These are phyloP conservation scores for Populus tomentosa DNA, from an alignment of 441 rosid genomes.

Conservation along the genomic window DNA sequence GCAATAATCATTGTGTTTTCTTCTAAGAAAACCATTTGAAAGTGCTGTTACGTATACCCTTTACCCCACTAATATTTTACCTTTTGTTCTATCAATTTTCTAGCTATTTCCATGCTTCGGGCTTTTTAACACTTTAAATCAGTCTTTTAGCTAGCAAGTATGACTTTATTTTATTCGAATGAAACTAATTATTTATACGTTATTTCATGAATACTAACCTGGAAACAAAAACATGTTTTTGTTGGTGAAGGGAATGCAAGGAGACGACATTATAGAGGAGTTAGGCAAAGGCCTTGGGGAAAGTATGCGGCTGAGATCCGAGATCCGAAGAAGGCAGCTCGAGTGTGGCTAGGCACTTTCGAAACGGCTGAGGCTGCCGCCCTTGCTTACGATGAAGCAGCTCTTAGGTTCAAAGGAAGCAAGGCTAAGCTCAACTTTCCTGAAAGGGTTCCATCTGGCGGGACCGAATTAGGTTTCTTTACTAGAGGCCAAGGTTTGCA, in stretches of 20 bases:
- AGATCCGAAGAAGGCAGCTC: constrained; percentile 80
- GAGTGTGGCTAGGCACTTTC: constrained; percentile 92
- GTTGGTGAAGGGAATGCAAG: constrained; percentile 35
- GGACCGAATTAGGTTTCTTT: constrained; percentile 21
- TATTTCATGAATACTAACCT: neutral
- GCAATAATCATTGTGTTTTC: neutral
- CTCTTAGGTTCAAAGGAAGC: constrained; percentile 92
- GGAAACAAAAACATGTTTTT: neutral
- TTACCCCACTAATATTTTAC: neutral
- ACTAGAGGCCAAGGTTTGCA: constrained; percentile 20
- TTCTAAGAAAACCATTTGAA: neutral
- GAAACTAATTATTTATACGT: neutral
- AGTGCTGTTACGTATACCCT: neutral
- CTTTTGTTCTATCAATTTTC: neutral
- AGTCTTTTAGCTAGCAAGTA: neutral
- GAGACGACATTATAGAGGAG: constrained; percentile 81
- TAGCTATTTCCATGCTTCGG: neutral
- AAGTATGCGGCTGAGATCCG: constrained; percentile 88
- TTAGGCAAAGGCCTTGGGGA: constrained; percentile 91
- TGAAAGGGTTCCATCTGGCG: constrained; percentile 43
- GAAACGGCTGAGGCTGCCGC: constrained; percentile 87
- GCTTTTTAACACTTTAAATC: neutral
- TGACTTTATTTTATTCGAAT: neutral
- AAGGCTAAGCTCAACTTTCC: constrained; percentile 47
- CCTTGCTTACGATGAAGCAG: constrained; percentile 89